phyloP scores from a whole-genome alignment of 148 eudicot genomes.

The Cornus florida region DNA sequence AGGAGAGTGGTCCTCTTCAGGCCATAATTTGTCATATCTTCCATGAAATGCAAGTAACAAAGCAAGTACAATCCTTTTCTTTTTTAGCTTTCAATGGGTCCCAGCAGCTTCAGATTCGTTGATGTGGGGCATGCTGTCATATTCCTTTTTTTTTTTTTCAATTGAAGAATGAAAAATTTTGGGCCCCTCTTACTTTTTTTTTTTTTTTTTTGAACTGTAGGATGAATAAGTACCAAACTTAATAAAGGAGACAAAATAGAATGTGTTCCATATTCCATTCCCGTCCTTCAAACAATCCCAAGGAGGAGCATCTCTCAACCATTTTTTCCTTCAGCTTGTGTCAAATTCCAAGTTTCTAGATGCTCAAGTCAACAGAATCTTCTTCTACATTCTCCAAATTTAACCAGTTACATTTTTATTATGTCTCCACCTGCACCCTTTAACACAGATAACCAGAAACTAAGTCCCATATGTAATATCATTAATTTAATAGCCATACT shows the following conservation, averaged over 20 bases:
- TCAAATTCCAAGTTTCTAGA: conserved; percentile 49
- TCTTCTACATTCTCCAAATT: conserved; percentile 30
- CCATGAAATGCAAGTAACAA: conserved; percentile 42
- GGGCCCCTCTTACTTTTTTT: conserved; percentile 23
- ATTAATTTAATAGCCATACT: conserved; percentile 8
- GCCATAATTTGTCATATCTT: conserved; percentile 33
- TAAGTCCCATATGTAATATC: conserved; percentile 12
- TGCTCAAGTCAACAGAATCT: conserved; percentile 80
- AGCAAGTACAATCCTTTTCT: conserved; percentile 54
- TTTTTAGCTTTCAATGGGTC: conserved; percentile 32
- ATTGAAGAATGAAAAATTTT: conserved; percentile 37
- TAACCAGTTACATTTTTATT: conserved; percentile 22
- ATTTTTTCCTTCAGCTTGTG: conserved; percentile 43
- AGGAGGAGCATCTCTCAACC: conserved; percentile 56
- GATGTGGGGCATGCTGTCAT: conserved; percentile 27
- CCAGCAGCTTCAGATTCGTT: conserved; percentile 25
- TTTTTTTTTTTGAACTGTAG: conserved; percentile 31
- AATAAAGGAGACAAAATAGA: conserved; percentile 59
- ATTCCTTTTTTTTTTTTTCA: conserved; percentile 19
- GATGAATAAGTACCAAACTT: conserved; percentile 85
- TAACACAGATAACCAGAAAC: conserved; percentile 15
- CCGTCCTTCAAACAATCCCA: conserved; percentile 62
- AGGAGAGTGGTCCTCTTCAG: conserved; percentile 32
- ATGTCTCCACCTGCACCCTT: conserved; percentile 29
- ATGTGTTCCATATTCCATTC: conserved; percentile 71